Evolutionary conservation across 305 asterid species (phyloP).

Genomic region (Striga hermonthica): DNA sequence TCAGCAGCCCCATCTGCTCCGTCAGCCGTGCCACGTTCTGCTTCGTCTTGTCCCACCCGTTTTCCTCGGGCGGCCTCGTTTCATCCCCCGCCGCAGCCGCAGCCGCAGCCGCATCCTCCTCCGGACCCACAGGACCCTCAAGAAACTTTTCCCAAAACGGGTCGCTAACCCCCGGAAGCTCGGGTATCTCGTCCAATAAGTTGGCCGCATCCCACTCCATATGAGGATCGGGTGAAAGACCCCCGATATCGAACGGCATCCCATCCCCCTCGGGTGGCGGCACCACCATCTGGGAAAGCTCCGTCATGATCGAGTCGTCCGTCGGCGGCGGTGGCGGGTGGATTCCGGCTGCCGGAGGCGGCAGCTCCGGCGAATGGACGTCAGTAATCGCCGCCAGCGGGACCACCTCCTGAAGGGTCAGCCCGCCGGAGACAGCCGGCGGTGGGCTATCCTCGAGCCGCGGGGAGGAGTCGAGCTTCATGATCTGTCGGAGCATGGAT

Average conservation of each 20-base stretch:
- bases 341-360: slow-evolving; percentile 39
- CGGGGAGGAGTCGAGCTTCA: slow-evolving; percentile 57
- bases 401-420: slow-evolving; percentile 69
- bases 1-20: slow-evolving; percentile 77
- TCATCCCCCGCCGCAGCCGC: slow-evolving; percentile 51
- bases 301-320: slow-evolving; percentile 45
- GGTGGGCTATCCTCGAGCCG: slow-evolving; percentile 52
- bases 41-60: slow-evolving; percentile 49
- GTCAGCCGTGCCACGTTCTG: slow-evolving; percentile 66
- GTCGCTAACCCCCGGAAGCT: slow-evolving; percentile 63
- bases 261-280: slow-evolving; percentile 37
- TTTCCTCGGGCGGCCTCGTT: slow-evolving; percentile 33
- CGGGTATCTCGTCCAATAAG: slow-evolving; percentile 58
- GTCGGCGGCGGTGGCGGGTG: slow-evolving; percentile 40
- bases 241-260: slow-evolving; percentile 43
- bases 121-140: slow-evolving; percentile 39
- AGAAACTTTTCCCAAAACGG: slow-evolving; percentile 85
- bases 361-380: slow-evolving; percentile 41
- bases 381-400: slow-evolving; percentile 40
- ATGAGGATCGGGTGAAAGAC: slow-evolving; percentile 42
- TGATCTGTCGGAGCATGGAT: slow-evolving; percentile 64
- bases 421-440: slow-evolving; percentile 32
- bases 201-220: slow-evolving; percentile 58
- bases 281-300: slow-evolving; percentile 46
- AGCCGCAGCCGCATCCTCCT: slow-evolving; percentile 30